Percentiles rank a stretch among this genome's conserved stretches.
phyloP scores from a whole-genome alignment of 768 basidiomycete genomes.

The Lentinula edodes region DNA sequence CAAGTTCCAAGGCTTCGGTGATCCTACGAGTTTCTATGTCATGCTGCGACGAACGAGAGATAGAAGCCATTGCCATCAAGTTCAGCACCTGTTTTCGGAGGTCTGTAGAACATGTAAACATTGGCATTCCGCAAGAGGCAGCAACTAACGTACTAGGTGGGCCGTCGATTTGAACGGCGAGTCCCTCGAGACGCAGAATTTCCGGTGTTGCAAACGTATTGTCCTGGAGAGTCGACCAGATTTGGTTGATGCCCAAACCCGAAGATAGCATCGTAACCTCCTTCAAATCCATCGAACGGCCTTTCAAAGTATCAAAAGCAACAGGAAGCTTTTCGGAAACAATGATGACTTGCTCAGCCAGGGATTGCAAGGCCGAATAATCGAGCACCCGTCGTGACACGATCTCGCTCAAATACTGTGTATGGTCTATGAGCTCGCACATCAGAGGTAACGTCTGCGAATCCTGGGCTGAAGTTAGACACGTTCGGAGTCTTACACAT shows the following conservation, averaged over 20 bases:
- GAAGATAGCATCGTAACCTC: constrained; percentile 50
- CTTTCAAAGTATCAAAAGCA: constrained; percentile 25
- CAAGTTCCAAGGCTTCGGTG: constrained; percentile 17
- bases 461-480: neutral
- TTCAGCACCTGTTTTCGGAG: constrained; percentile 36
- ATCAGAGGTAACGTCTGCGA: neutral
- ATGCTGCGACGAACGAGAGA: constrained; percentile 14
- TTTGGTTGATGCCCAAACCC: constrained; percentile 66
- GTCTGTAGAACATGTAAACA: constrained; percentile 17
- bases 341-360: constrained; percentile 48
- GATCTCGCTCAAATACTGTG: constrained; percentile 34
- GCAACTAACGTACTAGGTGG: constrained; percentile 7
- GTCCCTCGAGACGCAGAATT: constrained; percentile 16
- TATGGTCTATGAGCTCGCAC: constrained; percentile 29
- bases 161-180: constrained; percentile 14
- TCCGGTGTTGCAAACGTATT: constrained; percentile 13
- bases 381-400: constrained; percentile 32
- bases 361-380: constrained; percentile 60
- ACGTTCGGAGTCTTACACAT: neutral
- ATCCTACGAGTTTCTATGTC: constrained; percentile 1
- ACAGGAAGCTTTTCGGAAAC: constrained; percentile 27
- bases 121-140: neutral
- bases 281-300: constrained; percentile 34
- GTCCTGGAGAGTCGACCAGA: constrained; percentile 56
- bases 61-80: constrained; percentile 30